A percentile compares a stretch with the other conserved stretches of the same genome.
Conservation (phyloP, 495 filamentous ascomycete genomes). For the Pyrenula aspistea region DNA sequence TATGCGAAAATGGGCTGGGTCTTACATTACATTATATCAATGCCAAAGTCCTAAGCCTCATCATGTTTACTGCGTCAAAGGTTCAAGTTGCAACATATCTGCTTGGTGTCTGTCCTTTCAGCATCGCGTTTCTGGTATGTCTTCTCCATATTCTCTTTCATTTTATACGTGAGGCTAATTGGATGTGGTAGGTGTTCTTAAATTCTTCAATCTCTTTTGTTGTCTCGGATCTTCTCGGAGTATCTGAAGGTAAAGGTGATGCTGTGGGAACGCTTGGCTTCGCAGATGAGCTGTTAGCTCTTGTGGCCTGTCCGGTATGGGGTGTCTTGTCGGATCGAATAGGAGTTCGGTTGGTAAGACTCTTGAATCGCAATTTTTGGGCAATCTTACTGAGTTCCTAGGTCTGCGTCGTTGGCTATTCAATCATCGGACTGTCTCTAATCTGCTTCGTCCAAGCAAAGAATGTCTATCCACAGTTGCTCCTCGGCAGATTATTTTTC, state of each 20-base stretch:
- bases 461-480: conserved; percentile 81
- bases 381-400: no score
- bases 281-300: conserved; percentile 83
- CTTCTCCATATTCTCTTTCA: no score
- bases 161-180: no score
- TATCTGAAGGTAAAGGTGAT: conserved; percentile 67
- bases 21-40: no score
- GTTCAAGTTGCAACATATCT: conserved; percentile 77
- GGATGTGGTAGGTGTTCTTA: no score
- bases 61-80: conserved; percentile 49
- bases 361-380: no score
- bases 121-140: conserved; percentile 92
- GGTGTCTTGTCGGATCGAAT: conserved; percentile 81
- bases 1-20: no score
- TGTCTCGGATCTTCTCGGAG: conserved; percentile 77
- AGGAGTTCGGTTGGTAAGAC: conserved; percentile 60
- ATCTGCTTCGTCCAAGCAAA: conserved; percentile 72
- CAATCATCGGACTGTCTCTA: conserved; percentile 63
- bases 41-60: no score
- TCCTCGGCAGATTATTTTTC: conserved; percentile 79
- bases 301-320: conserved; percentile 87
- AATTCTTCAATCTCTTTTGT: conserved; percentile 91
- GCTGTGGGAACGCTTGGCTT: conserved; percentile 91
- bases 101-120: conserved; percentile 81
- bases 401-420: conserved; percentile 69